Evolutionary conservation across 345 rosid species (phyloP), one percentile per base, ranked within the genome.

Genomic region (Hevea brasiliensis): DNA sequence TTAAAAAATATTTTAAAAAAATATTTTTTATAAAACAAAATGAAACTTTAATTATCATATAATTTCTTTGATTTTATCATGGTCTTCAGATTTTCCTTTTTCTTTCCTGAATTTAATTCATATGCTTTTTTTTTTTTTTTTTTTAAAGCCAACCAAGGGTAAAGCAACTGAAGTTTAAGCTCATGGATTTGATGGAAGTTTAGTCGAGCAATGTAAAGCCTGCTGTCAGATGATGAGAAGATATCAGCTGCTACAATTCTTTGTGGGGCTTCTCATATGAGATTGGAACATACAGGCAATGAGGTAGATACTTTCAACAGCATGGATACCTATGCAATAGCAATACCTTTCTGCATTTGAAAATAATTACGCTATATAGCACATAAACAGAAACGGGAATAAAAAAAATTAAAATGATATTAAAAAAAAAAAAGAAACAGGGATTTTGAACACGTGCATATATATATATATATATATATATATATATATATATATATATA

Each of bases 261-360:
- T 65, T 90, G 98, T 74, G 98, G 98, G 69, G 94, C 90, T 55
- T 89, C 98, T 75, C 85, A 91, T 26, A 76, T 87, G 96, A 72
- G 97, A 97, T 79, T 93, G 98, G 98, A 89, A 86, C 72, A 72
- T 90, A 78, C 98, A 91, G 91, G 98, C 89, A 84, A 63, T 79
- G 37, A 12, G 45, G n/a, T 63, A 42, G 14, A 60, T 3, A n/a
- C 23, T 54, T n/a, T 5, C 15, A 65, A 4, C 53, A 41, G 20
- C 26, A 44, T 41, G 68, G 2, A 45, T 14, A 12, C 68, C 7
- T 54, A 17, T 54, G 57, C 21, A 6, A 56, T n/a, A 7, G 23
- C 18, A 56, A 56, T 7, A 64, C 2, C 55, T 45, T 75, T 12
- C 62, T 51, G 6, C 51, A 26, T 13, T 21, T 62, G 47, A 40